A percentile compares a stretch with the other conserved stretches of the same genome.
Conservation (phyloP, 2,329 filamentous ascomycete genomes). For the Diaporthe destruens region DNA sequence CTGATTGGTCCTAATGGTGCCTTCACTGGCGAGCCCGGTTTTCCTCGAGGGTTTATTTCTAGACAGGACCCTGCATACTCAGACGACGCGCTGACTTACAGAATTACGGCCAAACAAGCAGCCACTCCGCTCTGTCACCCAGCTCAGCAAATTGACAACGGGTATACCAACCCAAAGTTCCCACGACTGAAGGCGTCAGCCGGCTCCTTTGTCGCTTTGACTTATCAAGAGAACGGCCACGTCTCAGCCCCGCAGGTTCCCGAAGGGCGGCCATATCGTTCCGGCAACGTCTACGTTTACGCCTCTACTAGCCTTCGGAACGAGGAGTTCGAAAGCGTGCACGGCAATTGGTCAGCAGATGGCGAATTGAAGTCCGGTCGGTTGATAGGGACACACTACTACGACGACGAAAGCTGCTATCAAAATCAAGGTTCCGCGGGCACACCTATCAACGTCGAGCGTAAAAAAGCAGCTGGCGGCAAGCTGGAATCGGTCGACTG, state of each 20-base stretch:
- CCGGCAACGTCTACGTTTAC: neutral
- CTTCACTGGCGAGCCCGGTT: neutral
- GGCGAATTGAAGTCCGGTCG: neutral
- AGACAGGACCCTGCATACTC: neutral
- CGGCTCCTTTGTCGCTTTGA: neutral
- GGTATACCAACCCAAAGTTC: neutral
- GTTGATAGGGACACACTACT: neutral
- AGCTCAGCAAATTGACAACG: neutral
- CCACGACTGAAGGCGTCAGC: neutral
- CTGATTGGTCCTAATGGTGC: neutral
- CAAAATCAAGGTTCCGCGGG: neutral
- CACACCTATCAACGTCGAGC: neutral
- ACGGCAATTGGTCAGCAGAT: neutral
- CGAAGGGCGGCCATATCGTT: neutral
- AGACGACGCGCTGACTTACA: neutral
- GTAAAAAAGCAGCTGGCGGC: neutral
- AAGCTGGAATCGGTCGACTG: neutral
- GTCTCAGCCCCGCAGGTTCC: slow-evolving; percentile 1
- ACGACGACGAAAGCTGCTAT: neutral
- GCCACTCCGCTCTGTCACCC: neutral
- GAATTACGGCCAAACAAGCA: neutral
- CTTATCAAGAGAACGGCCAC: slow-evolving; percentile 5
- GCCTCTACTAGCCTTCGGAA: neutral
- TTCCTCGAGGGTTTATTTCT: neutral
- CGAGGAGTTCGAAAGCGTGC: neutral